Conservation (phyloP, 2,329 filamentous ascomycete species). For the Aspergillus clavatus region DNA sequence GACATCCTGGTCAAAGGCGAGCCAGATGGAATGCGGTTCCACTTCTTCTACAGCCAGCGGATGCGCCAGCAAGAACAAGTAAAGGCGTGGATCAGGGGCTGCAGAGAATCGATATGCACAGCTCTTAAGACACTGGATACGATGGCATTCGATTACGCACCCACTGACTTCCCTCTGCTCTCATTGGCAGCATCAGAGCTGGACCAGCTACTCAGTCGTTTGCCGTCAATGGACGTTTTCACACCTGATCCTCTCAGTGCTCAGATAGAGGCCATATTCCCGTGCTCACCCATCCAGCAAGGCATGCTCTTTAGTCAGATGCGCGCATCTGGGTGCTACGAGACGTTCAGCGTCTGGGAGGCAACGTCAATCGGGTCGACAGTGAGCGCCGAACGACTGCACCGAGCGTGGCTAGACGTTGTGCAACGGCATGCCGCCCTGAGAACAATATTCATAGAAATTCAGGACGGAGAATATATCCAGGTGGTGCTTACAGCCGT, state of each 20-base stretch:
- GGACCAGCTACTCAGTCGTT: not conserved
- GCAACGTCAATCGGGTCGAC: not conserved
- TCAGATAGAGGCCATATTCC: not conserved
- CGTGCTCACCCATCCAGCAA: not conserved
- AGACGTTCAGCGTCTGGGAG: constrained; percentile 1
- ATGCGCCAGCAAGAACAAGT: no score
- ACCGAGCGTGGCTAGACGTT: constrained; percentile 14
- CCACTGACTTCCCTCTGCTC: not conserved
- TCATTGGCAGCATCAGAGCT: not conserved
- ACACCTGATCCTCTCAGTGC: no score
- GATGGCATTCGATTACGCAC: not conserved
- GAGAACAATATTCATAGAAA: constrained; percentile 16
- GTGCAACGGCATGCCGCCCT: constrained; percentile 13
- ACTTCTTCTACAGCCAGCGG: no score
- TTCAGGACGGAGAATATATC: constrained; percentile 14
- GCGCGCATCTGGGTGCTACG: not conserved
- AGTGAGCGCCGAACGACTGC: not conserved
- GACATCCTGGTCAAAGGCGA: no score
- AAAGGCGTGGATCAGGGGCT: no score
- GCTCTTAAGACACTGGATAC: no score
- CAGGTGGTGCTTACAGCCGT: constrained; percentile 20
- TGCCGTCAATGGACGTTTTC: not conserved
- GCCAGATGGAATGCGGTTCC: no score
- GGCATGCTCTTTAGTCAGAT: constrained; percentile 3
- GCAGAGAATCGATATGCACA: no score